Evolutionary conservation across 306 rosid species (phyloP), one percentile per base, ranked within the genome.

Genomic region (Cicer judaicum): DNA sequence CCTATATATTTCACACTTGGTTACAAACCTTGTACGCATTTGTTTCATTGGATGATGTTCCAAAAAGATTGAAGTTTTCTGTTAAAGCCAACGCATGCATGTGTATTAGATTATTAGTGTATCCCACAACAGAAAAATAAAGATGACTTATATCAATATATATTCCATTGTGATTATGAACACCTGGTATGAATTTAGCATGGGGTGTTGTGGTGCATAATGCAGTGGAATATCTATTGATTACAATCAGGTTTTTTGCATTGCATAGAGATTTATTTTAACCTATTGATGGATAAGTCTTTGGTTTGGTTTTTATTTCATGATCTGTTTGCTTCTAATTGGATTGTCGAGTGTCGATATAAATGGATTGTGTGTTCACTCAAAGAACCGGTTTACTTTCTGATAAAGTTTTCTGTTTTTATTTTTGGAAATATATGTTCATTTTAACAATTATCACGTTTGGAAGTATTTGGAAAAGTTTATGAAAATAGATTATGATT

Each of bases 11-110:
- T 47, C 36, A 70, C 63, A 70, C 7, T 34, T 50, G 48, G 15
- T 38, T 48, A 65, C 39, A 65, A 39, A 43, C 43, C 59, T 47
- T 48, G 73, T 47, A 67, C 2, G 43, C 43, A 4, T 7, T 50
- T 49, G 46, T 68, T 68, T 18, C 10, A 14, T 65, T 8, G 12
- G 18, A 44, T 11, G 54, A 65, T 19, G 40, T 65, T 65, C 40
- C 11, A 7, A 21, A 44, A 24, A 65, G 40, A 65, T 65, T 44
- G 41, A 65, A 18, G 55, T 65, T 62, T 62, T 66, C 55, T 65
- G 11, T 65, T 65, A 42, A 29, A 12, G 15, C 5, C 7, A 43
- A 34, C 9, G 13, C 43, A 1, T 34, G 65, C 14, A 7, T 14
- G 18, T 49, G 55, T 14, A 13, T n/a, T 49, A n/a, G 36, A 29